Conservation (phyloP, 2,329 filamentous ascomycete species). For the Nannizzia gypsea region DNA sequence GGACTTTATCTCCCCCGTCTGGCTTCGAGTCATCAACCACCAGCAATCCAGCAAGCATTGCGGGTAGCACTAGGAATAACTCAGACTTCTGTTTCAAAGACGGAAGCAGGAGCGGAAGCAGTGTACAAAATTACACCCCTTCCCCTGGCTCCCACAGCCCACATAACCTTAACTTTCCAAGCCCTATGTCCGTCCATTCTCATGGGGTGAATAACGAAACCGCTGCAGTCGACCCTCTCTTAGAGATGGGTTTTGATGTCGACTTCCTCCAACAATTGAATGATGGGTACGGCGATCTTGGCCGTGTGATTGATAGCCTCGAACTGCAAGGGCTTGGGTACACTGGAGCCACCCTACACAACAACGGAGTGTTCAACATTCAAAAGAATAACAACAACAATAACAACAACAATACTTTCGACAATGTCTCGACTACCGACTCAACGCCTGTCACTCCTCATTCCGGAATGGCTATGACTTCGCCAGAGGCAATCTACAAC, state of each 20-base stretch:
- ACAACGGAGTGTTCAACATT: neutral
- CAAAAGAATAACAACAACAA: neutral
- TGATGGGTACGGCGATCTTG: slow-evolving; percentile 25
- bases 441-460: neutral
- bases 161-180: slow-evolving; percentile 16
- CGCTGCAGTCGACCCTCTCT: slow-evolving; percentile 22
- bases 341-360: neutral
- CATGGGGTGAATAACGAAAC: slow-evolving; percentile 12
- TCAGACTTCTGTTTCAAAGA: slow-evolving; percentile 16
- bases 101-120: neutral
- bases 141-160: slow-evolving; percentile 16
- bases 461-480: slow-evolving; percentile 1
- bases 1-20: slow-evolving; percentile 17
- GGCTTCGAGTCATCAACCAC: slow-evolving; percentile 25
- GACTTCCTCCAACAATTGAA: slow-evolving; percentile 28
- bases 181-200: slow-evolving; percentile 20
- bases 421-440: neutral
- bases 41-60: slow-evolving; percentile 22
- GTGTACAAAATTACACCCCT: slow-evolving; percentile 14
- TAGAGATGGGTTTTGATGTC: slow-evolving; percentile 30
- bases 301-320: slow-evolving; percentile 22
- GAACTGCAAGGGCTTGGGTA: slow-evolving; percentile 13
- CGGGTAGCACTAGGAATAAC: slow-evolving; percentile 24
- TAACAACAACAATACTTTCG: neutral
- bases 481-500: neutral